Conservation (phyloP, 2,329 filamentous ascomycete genomes). For the Setomelanomma holmii region DNA sequence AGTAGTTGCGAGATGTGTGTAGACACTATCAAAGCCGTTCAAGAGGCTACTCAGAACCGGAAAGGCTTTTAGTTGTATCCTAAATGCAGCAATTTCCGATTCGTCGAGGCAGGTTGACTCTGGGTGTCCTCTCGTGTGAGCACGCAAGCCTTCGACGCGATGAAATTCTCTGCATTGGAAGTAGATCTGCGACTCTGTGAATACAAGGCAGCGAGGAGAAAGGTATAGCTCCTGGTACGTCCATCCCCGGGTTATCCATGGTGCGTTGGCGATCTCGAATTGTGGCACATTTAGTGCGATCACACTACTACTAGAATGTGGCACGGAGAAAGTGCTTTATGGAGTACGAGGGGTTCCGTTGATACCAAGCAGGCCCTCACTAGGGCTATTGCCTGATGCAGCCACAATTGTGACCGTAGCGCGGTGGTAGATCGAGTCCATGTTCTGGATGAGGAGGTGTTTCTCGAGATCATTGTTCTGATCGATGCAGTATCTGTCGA, state of each 20-base stretch:
- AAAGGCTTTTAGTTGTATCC: too few relatives aligned
- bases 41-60: background rate
- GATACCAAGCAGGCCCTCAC: slow-evolving; percentile 2
- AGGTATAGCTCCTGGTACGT: background rate
- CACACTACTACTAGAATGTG: background rate
- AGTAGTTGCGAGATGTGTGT: background rate
- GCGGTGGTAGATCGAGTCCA: slow-evolving; percentile 9
- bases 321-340: background rate
- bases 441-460: slow-evolving; percentile 7
- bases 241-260: background rate
- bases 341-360: background rate
- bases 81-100: too few relatives aligned
- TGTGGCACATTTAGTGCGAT: background rate
- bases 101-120: background rate
- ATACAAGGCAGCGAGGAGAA: background rate
- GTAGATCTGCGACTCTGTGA: slow-evolving; percentile 1
- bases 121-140: background rate
- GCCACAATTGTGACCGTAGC: slow-evolving; percentile 14
- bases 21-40: background rate
- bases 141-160: background rate
- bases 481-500: slow-evolving; percentile 2
- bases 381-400: slow-evolving; percentile 1
- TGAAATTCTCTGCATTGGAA: background rate
- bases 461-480: background rate
- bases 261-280: background rate